These are phyloP conservation scores for Apium graveolens DNA, from an alignment of 129 eudicot species.

Conservation along the genomic window DNA sequence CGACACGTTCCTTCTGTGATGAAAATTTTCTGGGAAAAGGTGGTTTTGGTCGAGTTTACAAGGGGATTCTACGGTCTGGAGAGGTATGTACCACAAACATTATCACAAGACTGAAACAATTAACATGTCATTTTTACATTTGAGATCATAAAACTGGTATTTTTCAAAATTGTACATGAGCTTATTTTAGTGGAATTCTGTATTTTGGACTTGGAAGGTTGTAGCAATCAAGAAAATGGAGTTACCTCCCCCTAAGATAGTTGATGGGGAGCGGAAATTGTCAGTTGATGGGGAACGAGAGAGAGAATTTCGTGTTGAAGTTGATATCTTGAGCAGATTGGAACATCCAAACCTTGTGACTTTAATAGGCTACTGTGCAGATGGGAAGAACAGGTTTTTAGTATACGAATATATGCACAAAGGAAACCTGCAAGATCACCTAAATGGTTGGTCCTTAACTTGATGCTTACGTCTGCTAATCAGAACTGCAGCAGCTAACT, in stretches of 20 bases:
- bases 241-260: slow-evolving; percentile 69
- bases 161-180: neutral
- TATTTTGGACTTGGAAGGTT: slow-evolving; percentile 34
- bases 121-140: neutral
- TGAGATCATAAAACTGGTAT: neutral
- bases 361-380: slow-evolving; percentile 92
- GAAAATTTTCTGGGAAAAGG: slow-evolving; percentile 81
- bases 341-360: slow-evolving; percentile 96
- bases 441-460: slow-evolving; percentile 52
- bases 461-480: neutral
- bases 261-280: slow-evolving; percentile 31
- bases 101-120: neutral
- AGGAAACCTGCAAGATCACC: slow-evolving; percentile 92
- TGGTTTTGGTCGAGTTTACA: slow-evolving; percentile 91
- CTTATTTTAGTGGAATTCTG: neutral
- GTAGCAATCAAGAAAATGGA: slow-evolving; percentile 99
- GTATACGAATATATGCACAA: slow-evolving; percentile 93
- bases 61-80: slow-evolving; percentile 79
- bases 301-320: slow-evolving; percentile 94
- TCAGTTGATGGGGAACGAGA: slow-evolving; percentile 69
- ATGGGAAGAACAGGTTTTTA: slow-evolving; percentile 90
- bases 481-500: neutral
- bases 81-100: slow-evolving; percentile 45
- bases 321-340: slow-evolving; percentile 93
- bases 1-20: slow-evolving; percentile 77